Base-by-base conservation (phyloP, 805 yeast genomes). In the Ogataea glucozyma region DNA sequence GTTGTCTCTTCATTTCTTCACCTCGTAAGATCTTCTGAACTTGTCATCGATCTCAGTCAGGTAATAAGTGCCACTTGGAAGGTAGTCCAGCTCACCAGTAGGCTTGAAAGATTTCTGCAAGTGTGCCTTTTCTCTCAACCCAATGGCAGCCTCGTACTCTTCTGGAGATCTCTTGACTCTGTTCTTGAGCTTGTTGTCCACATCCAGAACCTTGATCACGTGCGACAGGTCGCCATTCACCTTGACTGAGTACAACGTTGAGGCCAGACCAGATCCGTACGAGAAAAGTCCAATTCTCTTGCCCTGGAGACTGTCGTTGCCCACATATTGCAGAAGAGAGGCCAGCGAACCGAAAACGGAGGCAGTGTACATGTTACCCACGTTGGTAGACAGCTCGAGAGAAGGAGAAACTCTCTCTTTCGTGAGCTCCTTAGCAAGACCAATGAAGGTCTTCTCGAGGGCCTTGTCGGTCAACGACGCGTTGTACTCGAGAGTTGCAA, bases 341-440 rank as follows among this genome's bases (percentile, higher is more conserved):
- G 91, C 76, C 46, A 93, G 76, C 6, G 96, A 79, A 26, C 95
- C 83, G 78, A 86, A 93, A 36, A 88, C 81, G 26, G 97, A 87
- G 51, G 90, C 98, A 33, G 98, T 88, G 78, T 93, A 93, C 87
- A 90, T 85, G 78, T 93, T 93, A 71, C 99, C 99, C 50, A 95
- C 88, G 71, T 91, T 91, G 51, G 98, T 91, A 62, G 98, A 91
- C 33, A 89, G 88, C 56, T 71, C 74, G 66, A 93, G 73, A 14
- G 96, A 81, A 26, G 96, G 93, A 39, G 73, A 72, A 45, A 93
- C 88, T 66, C 88, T 79, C 60, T 73, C 77, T 51, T 78, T 77
- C 49, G 80, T 72, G 50, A 72, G 69, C 47, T 77, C 81, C 75
- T 89, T 88, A 46, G 95, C 79, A 51, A 84, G 71, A 21, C 79